Evolutionary conservation across 2,329 filamentous ascomycete genomes (phyloP).

Genomic region (Fusarium falciforme): DNA sequence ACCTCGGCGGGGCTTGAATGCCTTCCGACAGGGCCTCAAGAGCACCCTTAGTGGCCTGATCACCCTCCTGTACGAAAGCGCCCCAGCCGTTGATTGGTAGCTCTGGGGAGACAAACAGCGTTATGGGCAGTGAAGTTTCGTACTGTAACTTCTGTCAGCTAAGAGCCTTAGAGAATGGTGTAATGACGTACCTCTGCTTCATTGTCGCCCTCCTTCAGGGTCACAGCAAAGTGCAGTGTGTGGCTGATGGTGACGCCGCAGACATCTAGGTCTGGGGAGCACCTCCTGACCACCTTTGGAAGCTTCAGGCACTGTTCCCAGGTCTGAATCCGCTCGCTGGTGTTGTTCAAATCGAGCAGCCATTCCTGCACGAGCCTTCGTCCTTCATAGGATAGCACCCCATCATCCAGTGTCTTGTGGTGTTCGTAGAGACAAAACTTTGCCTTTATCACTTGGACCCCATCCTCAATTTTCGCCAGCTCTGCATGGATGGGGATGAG

Average conservation of each 20-base stretch:
- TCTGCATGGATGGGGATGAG: background rate
- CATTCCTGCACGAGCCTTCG: conserved; percentile 1
- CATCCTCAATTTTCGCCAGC: background rate
- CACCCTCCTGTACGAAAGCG: background rate
- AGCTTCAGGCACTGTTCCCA: conserved; percentile 10
- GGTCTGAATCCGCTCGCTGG: background rate
- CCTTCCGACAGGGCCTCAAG: background rate
- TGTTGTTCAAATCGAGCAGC: background rate
- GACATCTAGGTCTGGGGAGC: conserved; percentile 3
- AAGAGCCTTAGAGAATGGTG: fast-evolving
- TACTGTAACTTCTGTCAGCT: background rate
- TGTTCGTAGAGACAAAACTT: background rate
- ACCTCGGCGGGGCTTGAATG: conserved; percentile 7
- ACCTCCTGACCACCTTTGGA: background rate
- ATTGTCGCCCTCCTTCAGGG: background rate
- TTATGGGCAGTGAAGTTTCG: background rate
- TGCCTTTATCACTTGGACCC: background rate
- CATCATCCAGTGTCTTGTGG: background rate
- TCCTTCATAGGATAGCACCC: background rate
- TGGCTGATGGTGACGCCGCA: background rate
- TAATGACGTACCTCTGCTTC: background rate
- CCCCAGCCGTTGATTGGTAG: conserved; percentile 8
- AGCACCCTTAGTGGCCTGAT: background rate
- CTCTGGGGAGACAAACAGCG: conserved; percentile 9
- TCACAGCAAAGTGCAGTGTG: conserved; percentile 1